Base-by-base conservation (phyloP, 805 yeast genomes). In the Spathaspora boniae region DNA sequence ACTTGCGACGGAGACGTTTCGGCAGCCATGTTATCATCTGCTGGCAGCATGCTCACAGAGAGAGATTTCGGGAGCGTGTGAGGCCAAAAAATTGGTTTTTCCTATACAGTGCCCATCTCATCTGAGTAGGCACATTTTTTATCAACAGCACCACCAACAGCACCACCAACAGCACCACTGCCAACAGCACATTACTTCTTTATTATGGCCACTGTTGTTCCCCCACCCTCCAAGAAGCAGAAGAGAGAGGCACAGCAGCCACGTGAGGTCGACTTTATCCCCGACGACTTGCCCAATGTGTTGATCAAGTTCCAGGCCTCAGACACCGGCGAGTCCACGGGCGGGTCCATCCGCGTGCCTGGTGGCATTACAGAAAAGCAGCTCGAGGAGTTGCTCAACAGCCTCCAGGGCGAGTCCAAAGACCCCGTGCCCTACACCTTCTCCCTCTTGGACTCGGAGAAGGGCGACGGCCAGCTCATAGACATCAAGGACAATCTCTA, bases 351-450 rank as follows among this genome's bases (percentile, higher is more conserved):
- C 31, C 76, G 97, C 54, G 95, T 93, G 5, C 98, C 98, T 3
- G 97, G 96, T 12, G 81, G 76, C 17, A 80, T 87, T 38, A 76
- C 83, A 3, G 95, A 86, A 47, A 75, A 78, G 47, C 97, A 93
- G 60, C 72, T 93, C 36, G 96, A 91, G 62, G 82, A 87, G 56
- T 72, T 93, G 33, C 67, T 93, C 48, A 93, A 93, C 58, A 84
- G 86, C 51, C 63, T 93, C 31, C 75, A 80, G 31, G 82, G 80
- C 3, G 75, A 76, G 19, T 42, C 67, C 0, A 95, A 83, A 38
- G 96, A 88, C 21, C 91, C 95, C 2, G 83, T 84, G 26, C 98
- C 98, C 3, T 93, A 87, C 53, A 76, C 87, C 1, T 91, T 91
- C 56, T 76, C 95, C 7, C 66, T 89, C 21, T 66, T 78, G 38